Conservation (phyloP, 78 protist genomes). For the Speleostelium caveatum region DNA sequence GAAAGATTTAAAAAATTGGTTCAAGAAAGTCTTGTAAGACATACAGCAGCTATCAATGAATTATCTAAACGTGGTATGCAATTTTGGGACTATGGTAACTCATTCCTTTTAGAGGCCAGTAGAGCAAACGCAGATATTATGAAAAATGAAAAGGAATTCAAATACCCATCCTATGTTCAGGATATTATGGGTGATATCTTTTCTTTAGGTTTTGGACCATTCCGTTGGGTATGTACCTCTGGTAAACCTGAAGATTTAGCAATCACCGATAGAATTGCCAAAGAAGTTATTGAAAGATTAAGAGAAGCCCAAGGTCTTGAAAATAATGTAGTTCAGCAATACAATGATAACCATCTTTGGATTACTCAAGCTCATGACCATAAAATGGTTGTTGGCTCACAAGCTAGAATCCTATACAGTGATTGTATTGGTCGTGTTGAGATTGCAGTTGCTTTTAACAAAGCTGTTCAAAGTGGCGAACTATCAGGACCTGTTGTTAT, state of each 20-base stretch:
- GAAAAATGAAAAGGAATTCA: conserved; percentile 75
- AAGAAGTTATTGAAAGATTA: conserved; percentile 74
- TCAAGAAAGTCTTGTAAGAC: conserved; percentile 87
- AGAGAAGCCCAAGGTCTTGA: conserved; percentile 19
- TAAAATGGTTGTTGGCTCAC: conserved; percentile 90
- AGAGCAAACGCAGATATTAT: conserved; percentile 91
- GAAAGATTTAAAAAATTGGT: conserved; percentile 83
- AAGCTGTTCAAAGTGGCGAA: conserved; percentile 86
- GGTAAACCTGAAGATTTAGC: conserved; percentile 81
- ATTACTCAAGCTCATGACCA: conserved; percentile 83
- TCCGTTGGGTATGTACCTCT: conserved; percentile 95
- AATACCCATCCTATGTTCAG: conserved; percentile 93
- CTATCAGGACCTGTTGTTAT: conserved; percentile 81
- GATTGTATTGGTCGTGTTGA: conserved; percentile 87
- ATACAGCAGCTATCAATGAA: conserved; percentile 88
- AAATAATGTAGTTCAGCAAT: conserved; percentile 80
- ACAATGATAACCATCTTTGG: conserved; percentile 92
- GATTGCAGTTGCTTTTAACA: conserved; percentile 91
- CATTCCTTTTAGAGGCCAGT: conserved; percentile 87
- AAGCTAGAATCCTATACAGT: conserved; percentile 91
- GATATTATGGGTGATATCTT: conserved; percentile 95
- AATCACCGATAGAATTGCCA: conserved; percentile 89
- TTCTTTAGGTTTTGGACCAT: conserved; percentile 95
- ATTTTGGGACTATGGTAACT: conserved; percentile 95
- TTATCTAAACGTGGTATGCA: conserved; percentile 87